Percentiles rank a stretch among this genome's conserved stretches.
phyloP scores from a whole-genome alignment of 2,329 filamentous ascomycete genomes.

The Penicillium corylophilum region DNA sequence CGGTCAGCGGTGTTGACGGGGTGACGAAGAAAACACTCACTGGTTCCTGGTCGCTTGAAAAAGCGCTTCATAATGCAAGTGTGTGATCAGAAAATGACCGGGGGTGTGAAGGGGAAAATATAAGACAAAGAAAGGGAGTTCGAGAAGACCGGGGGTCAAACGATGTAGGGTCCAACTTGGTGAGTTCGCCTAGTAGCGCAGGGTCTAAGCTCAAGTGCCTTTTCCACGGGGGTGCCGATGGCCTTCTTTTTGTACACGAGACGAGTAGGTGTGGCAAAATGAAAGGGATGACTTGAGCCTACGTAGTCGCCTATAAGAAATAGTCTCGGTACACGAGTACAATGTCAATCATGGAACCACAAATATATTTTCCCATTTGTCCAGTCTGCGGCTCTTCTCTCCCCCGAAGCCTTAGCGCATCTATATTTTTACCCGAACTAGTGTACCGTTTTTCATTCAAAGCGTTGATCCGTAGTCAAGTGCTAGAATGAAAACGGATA shows the following conservation, averaged over 20 bases:
- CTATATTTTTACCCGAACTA: conserved; percentile 2
- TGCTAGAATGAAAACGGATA: no score
- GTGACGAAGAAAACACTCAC: conserved; percentile 22
- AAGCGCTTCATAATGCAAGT: conserved; percentile 37
- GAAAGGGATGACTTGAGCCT: not conserved
- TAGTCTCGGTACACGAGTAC: not conserved
- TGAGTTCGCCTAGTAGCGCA: not conserved
- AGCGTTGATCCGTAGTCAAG: no score
- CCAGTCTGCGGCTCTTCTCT: conserved; percentile 1
- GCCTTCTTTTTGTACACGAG: not conserved
- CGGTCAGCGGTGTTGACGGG: conserved; percentile 10
- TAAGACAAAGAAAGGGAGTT: not conserved
- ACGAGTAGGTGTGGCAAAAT: not conserved
- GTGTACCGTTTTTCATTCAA: no score
- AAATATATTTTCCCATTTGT: not conserved
- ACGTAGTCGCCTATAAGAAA: not conserved
- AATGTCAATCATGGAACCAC: not conserved
- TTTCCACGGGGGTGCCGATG: not conserved
- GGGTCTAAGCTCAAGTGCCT: not conserved
- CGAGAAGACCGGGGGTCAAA: not conserved
- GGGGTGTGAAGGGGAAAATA: not conserved
- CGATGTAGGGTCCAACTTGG: not conserved
- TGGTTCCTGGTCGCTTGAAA: conserved; percentile 30
- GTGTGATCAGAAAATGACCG: not conserved
- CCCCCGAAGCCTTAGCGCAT: not conserved